Conservation (phyloP, 148 eudicot species). For the Amaranthus cruentus region DNA sequence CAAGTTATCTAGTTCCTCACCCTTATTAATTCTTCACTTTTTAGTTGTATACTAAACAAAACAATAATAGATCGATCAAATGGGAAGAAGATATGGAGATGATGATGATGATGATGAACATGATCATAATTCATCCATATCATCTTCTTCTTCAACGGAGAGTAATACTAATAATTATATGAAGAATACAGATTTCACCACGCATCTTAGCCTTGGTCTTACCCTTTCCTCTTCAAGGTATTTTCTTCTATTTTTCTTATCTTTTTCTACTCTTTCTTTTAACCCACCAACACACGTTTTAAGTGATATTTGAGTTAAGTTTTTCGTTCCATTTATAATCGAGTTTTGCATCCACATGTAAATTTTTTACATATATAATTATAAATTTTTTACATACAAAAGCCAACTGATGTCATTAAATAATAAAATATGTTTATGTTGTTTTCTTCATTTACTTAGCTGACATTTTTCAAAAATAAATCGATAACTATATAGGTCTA, state of each 20-base stretch:
- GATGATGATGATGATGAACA: background rate
- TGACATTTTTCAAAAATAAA: too few relatives aligned
- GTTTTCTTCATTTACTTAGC: too few relatives aligned
- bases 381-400: too few relatives aligned
- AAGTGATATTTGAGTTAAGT: too few relatives aligned
- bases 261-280: background rate
- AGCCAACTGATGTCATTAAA: too few relatives aligned
- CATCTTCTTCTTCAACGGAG: constrained; percentile 32
- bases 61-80: background rate
- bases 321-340: too few relatives aligned
- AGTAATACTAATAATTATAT: constrained; percentile 8
- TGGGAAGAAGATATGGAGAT: background rate
- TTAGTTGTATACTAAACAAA: background rate
- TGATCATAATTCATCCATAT: background rate
- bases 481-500: too few relatives aligned
- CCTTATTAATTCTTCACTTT: background rate
- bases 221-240: constrained; percentile 22
- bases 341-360: too few relatives aligned
- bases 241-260: background rate
- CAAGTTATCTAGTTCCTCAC: constrained; percentile 17
- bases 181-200: constrained; percentile 20
- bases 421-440: too few relatives aligned
- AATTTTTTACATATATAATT: too few relatives aligned
- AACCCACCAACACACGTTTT: too few relatives aligned
- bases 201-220: constrained; percentile 32